phyloP scores from a whole-genome alignment of 495 filamentous ascomycete species.

The Penicillium pancosmium region DNA sequence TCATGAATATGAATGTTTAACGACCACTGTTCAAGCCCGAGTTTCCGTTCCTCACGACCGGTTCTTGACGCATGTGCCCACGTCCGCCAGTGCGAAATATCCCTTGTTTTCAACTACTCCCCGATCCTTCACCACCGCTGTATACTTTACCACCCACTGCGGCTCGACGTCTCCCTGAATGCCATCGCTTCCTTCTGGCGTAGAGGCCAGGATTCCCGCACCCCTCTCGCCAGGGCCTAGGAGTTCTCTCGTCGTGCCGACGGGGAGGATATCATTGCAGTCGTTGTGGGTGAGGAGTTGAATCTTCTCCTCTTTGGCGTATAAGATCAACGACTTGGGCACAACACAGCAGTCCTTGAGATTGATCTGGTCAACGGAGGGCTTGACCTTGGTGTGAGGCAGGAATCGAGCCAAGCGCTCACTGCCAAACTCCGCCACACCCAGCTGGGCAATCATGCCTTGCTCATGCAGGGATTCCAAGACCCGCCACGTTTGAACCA shows the following conservation, averaged over 20 bases:
- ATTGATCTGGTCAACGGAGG: conserved; percentile 94
- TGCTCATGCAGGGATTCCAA: conserved; percentile 73
- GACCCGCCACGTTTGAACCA: conserved; percentile 69
- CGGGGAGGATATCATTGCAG: conserved; percentile 85
- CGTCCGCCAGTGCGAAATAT: conserved; percentile 84
- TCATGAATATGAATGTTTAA: conserved; percentile 24
- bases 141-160: conserved; percentile 97
- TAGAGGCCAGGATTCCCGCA: conserved; percentile 65
- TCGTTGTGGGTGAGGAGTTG: conserved; percentile 94
- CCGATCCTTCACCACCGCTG: conserved; percentile 93
- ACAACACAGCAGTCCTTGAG: conserved; percentile 95
- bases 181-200: conserved; percentile 43
- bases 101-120: conserved; percentile 99
- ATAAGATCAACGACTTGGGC: conserved; percentile 80
- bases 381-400: conserved; percentile 67
- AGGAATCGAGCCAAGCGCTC: conserved; percentile 74
- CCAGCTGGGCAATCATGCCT: conserved; percentile 72
- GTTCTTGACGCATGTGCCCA: conserved; percentile 49
- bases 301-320: conserved; percentile 82
- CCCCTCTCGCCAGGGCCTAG: conserved; percentile 67
- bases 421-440: conserved; percentile 87
- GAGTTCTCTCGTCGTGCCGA: conserved; percentile 80
- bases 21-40: conserved; percentile 4
- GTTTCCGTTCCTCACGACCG: conserved; percentile 19
- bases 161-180: conserved; percentile 78